Base-by-base conservation (phyloP, 345 rosid species). In the Nephelium lappaceum region DNA sequence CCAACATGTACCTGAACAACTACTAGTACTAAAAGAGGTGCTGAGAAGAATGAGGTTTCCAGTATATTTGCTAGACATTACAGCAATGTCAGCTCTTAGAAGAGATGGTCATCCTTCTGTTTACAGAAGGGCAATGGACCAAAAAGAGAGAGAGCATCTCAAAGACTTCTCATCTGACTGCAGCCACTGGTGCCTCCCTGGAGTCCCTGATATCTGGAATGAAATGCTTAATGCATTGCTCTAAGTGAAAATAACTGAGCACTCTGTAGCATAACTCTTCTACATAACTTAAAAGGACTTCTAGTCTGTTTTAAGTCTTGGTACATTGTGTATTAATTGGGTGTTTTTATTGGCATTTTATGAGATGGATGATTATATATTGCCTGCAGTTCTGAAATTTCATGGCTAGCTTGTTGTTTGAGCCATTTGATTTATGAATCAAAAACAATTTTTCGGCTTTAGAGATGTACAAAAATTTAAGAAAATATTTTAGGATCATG, bases 171-270 rank as follows among this genome's bases (percentile, higher is more conserved):
- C 91, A 3, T 91, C 97, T 12, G 99, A 95, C 61, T 95, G 99
- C 36, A 93, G 93, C 89, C 98, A 95, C 67, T 95, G 99, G 99
- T 95, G 98, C 77, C 95, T 95, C 76, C 99, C 99, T 25, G 99
- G 98, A 1, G 98, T 95, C 21, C 98, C 99, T 0, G 98, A 95
- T 76, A 84, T 82, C 61, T 95, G 98, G 99, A 95, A 93, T 81
- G 98, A 94, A 88, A 91, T 95, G 96, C 80, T 95, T 67, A 83
- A 75, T 83, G 90, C 84, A 8, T 49, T 89, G 45, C 90, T 91
- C 78, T 91, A 75, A 80, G 73, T 39, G 43, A 25, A 23, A 8
- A 7, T 18, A 23, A 8, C 5, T n/a, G 9, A 43, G n/a, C 2
- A 45, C 24, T 21, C 6, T 15, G 78, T 45, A 73, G 80, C 75